These are phyloP conservation scores for Trametes meyenii DNA, from an alignment of 768 basidiomycete species.

Conservation along the genomic window DNA sequence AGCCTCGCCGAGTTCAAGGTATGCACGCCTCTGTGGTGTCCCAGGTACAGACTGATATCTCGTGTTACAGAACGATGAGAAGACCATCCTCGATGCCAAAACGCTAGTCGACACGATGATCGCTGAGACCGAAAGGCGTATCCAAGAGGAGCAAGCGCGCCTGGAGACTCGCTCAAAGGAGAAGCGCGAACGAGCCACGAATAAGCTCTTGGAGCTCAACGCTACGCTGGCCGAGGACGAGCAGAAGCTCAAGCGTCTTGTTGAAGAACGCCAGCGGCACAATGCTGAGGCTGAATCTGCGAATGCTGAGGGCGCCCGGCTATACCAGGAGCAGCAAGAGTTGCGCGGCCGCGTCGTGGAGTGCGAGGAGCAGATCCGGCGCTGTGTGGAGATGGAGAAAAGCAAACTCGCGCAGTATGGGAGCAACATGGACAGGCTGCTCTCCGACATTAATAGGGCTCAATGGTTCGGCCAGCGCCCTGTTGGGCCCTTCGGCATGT, in stretches of 20 bases:
- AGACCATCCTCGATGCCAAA: constrained; percentile 48
- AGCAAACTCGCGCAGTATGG: constrained; percentile 69
- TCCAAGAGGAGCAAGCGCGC: constrained; percentile 55
- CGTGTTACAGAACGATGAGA: constrained; percentile 49
- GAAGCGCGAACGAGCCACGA: constrained; percentile 60
- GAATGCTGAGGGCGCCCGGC: background rate
- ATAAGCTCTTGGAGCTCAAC: constrained; percentile 52
- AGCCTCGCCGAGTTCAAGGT: constrained; percentile 51
- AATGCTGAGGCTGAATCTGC: background rate
- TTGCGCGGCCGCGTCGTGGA: constrained; percentile 45
- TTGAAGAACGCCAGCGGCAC: constrained; percentile 5
- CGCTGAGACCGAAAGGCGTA: constrained; percentile 44
- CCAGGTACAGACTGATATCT: background rate
- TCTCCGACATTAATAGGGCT: constrained; percentile 52
- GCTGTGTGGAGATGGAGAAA: constrained; percentile 52
- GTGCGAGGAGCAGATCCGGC: constrained; percentile 52
- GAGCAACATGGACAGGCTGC: constrained; percentile 55
- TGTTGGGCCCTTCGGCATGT: constrained; percentile 78
- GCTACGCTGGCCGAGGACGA: constrained; percentile 34
- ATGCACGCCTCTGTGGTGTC: constrained; percentile 15
- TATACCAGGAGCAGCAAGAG: constrained; percentile 35
- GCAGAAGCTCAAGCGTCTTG: background rate
- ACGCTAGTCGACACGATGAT: constrained; percentile 38
- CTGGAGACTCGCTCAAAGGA: constrained; percentile 60
- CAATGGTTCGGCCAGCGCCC: constrained; percentile 69